Evolutionary conservation across 345 rosid species (phyloP).

Genomic region (Eucalyptus victrix): DNA sequence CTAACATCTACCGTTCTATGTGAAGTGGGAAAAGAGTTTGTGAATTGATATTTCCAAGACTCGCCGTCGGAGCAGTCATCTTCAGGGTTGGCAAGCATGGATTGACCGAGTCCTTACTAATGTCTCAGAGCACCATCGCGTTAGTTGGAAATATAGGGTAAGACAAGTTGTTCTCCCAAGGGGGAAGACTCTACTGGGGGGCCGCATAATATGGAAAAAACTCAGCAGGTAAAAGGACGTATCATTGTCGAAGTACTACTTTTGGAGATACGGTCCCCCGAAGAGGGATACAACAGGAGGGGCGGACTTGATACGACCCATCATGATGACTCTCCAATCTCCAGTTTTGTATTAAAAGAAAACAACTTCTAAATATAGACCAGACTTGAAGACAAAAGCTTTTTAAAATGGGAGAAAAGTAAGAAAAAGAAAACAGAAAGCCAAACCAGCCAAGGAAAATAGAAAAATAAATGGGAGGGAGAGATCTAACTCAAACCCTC

Average conservation of each 20-base stretch:
- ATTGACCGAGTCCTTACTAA: not conserved
- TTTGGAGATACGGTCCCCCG: no score
- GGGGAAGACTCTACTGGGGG: no score
- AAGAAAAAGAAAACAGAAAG: not conserved
- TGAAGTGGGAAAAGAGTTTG: not conserved
- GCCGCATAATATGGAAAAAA: no score
- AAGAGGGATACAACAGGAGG: no score
- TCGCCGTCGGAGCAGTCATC: not conserved
- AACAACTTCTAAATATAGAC: not conserved
- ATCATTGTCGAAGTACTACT: no score
- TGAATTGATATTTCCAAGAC: not conserved
- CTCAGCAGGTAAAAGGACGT: no score
- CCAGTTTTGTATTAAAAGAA: no score
- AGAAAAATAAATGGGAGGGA: not conserved
- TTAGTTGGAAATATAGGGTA: no score
- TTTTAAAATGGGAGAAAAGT: not conserved
- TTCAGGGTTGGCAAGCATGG: not conserved
- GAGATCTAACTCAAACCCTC: not conserved
- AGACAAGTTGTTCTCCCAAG: no score
- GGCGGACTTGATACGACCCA: no score
- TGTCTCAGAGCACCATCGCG: not conserved
- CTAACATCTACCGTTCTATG: not conserved
- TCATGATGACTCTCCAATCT: no score
- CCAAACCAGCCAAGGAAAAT: not conserved
- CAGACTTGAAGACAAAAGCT: not conserved